Base-by-base conservation (phyloP, 768 basidiomycete species). In the Trametes sanguinea region DNA sequence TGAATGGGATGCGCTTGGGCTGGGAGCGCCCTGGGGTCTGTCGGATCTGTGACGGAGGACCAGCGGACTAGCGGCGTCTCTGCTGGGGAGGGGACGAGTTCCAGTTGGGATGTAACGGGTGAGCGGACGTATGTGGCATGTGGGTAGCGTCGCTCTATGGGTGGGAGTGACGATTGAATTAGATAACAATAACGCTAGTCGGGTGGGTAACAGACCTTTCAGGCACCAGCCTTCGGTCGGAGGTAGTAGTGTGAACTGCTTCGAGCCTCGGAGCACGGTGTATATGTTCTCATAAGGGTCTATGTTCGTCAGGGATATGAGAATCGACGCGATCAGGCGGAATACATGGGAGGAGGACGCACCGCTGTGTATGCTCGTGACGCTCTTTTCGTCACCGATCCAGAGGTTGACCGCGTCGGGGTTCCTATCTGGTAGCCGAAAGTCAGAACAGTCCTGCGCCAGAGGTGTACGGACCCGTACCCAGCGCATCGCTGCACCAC, bases 201-300 rank as follows among this genome's bases (percentile, higher is more conserved):
- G 40, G 16, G 51, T 44, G 42, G 35, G 35, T 37, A 37, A 70
- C 77, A 52, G 60, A 94, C 95, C 94, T 77, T 86, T 73, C 40
- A 96, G 71, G 74, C 85, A 89, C 83, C 88, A 89, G 17, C 90
- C 88, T 70, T 95, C 95, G n/a, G 89, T 89, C 2, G 95, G 95
- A 2, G 95, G 91, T 22, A 95, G 75, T 10, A 98, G 80, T 0
- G 88, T 88, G 69, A 98, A 97, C 42, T 88, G 85, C 69, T 97
- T 98, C 48, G 81, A 76, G 10, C 94, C 95, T 47, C 90, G 82
- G 53, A 95, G 76, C 33, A 98, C 92, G 4, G 88, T 85, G 74
- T 97, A 97, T 57, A 97, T 85, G 72, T 97, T 98, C 76, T 97
- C 95, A 67, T 95, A 97, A 0, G 93, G 94, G 73, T 90, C 91